Conservation (phyloP, 805 yeast species). For the Candida parachauliodes region DNA sequence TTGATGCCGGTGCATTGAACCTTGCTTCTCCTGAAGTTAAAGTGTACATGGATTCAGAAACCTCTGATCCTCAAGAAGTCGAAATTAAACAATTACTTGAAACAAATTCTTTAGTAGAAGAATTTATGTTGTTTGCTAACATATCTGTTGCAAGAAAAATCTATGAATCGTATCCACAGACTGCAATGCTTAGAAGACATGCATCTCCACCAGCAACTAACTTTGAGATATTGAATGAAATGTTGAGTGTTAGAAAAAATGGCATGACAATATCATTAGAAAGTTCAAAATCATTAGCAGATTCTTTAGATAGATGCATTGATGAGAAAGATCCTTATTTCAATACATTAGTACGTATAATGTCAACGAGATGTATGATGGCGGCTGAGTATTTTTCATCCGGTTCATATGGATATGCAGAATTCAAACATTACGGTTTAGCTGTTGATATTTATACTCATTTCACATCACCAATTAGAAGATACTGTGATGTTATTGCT, state of each 20-base stretch:
- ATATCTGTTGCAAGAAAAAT: slow-evolving; percentile 93
- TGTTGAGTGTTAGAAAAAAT: slow-evolving; percentile 72
- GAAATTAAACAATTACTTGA: slow-evolving; percentile 85
- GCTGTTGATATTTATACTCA: slow-evolving; percentile 98
- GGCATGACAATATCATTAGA: slow-evolving; percentile 73
- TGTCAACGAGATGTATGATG: slow-evolving; percentile 99
- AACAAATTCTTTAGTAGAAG: slow-evolving; percentile 95
- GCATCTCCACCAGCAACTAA: slow-evolving; percentile 96
- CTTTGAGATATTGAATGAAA: slow-evolving; percentile 85
- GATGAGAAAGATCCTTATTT: slow-evolving; percentile 85
- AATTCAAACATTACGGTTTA: slow-evolving; percentile 92
- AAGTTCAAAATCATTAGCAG: slow-evolving; percentile 87
- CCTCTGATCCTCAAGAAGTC: slow-evolving; percentile 94
- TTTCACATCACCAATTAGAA: slow-evolving; percentile 96
- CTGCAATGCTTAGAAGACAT: slow-evolving; percentile 97
- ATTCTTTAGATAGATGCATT: slow-evolving; percentile 82
- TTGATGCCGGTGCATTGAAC: slow-evolving; percentile 94
- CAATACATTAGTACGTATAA: slow-evolving; percentile 87
- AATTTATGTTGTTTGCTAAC: slow-evolving; percentile 96
- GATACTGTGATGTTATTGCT: slow-evolving; percentile 96
- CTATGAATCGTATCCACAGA: slow-evolving; percentile 90
- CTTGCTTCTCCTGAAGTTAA: slow-evolving; percentile 97
- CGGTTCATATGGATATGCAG: slow-evolving; percentile 85
- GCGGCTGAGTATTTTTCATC: slow-evolving; percentile 97
- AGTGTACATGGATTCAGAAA: slow-evolving; percentile 94